These are phyloP conservation scores for Termitomyces eurrhizus DNA, from an alignment of 768 basidiomycete genomes.

Conservation along the genomic window DNA sequence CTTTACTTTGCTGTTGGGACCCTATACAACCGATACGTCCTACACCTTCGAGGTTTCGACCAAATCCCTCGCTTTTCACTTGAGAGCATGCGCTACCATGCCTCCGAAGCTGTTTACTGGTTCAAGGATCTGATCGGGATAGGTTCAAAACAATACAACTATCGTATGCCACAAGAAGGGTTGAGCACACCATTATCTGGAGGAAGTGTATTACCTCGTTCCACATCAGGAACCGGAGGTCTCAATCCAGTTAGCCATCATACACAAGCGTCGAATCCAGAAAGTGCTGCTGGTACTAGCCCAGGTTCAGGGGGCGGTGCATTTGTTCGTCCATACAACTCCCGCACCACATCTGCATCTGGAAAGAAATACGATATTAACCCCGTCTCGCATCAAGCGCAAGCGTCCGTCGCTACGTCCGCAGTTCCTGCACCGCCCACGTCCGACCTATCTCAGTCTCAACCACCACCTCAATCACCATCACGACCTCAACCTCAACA, in stretches of 20 bases:
- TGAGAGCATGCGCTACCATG: conserved; percentile 48
- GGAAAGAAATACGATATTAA: conserved; percentile 27
- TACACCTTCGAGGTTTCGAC: conserved; percentile 66
- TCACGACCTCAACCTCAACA: background rate
- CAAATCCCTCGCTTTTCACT: conserved; percentile 65
- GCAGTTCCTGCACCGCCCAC: background rate
- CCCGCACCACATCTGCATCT: conserved; percentile 13
- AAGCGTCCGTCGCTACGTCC: conserved; percentile 13
- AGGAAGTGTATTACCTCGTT: conserved; percentile 1
- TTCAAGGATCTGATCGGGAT: conserved; percentile 30
- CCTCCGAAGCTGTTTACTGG: conserved; percentile 40
- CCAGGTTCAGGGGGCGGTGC: conserved; percentile 12
- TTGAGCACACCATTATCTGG: conserved; percentile 3
- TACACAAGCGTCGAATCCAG: conserved; percentile 12
- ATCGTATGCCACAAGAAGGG: conserved; percentile 8
- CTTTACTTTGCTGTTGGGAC: conserved; percentile 66
- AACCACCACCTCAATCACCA: background rate
- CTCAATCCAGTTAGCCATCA: conserved; percentile 38
- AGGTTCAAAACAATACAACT: conserved; percentile 19
- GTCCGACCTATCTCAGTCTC: background rate
- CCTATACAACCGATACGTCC: conserved; percentile 75
- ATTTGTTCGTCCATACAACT: conserved; percentile 28
- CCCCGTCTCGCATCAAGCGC: conserved; percentile 40
- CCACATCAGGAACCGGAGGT: conserved; percentile 5
- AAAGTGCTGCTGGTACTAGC: conserved; percentile 10